phyloP scores from a whole-genome alignment of 2,329 filamentous ascomycete genomes.

The Paecilomyces formosus region DNA sequence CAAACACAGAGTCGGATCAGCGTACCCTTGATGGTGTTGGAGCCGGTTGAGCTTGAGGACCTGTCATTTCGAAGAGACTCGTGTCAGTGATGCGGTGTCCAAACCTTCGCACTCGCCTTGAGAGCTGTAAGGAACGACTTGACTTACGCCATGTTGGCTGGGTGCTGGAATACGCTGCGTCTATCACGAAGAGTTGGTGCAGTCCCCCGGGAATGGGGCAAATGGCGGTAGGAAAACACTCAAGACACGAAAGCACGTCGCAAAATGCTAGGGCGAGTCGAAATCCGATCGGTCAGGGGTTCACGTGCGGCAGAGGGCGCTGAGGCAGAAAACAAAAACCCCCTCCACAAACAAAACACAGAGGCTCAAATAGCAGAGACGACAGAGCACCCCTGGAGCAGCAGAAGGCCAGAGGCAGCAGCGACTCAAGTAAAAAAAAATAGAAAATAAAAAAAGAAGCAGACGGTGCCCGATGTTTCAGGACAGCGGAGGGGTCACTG shows the following conservation, averaged over 20 bases:
- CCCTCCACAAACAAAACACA: not conserved
- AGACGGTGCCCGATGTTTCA: not conserved
- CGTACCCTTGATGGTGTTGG: conserved; percentile 50
- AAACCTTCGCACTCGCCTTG: conserved; percentile 2
- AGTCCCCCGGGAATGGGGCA: not conserved
- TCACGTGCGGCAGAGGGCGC: not conserved
- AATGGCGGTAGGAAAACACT: not conserved
- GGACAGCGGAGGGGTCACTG: not conserved
- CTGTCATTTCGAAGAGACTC: conserved; percentile 9
- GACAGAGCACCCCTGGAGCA: not conserved
- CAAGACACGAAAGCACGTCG: not conserved
- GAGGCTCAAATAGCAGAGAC: not conserved
- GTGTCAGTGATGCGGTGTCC: conserved; percentile 8
- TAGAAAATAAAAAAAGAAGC: too few species aligned
- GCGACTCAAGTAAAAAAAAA: not conserved
- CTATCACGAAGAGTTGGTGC: not conserved
- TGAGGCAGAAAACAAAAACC: not conserved
- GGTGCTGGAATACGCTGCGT: conserved; percentile 6
- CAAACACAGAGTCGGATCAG: conserved; percentile 2
- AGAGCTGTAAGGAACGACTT: conserved; percentile 19
- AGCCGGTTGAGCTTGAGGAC: conserved; percentile 21
- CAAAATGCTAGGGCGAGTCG: not conserved
- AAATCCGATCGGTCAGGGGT: conserved; percentile 7
- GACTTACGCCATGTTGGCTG: conserved; percentile 42
- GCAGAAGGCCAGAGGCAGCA: not conserved